A percentile compares a stretch with the other conserved stretches of the same genome.
These are phyloP conservation scores for Colletotrichum kahawae DNA, from an alignment of 2,329 filamentous ascomycete genomes.

Conservation along the genomic window DNA sequence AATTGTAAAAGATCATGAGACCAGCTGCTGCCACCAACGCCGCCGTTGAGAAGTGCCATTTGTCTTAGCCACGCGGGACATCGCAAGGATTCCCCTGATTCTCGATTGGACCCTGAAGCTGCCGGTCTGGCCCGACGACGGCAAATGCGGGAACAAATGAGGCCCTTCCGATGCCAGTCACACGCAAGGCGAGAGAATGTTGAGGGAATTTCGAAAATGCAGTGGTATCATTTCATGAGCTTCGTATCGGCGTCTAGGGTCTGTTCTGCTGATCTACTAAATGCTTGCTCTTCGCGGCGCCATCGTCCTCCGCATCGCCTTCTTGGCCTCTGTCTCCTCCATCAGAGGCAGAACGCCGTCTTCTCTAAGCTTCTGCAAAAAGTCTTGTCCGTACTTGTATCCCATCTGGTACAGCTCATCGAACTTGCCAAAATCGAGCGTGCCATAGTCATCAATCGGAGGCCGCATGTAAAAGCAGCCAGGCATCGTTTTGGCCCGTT, in stretches of 20 bases:
- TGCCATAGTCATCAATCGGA: slow-evolving; percentile 91
- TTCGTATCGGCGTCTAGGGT: neutral
- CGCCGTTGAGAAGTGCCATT: neutral
- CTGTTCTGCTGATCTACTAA: slow-evolving; percentile 36
- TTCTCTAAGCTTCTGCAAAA: slow-evolving; percentile 75
- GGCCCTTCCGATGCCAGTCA: neutral
- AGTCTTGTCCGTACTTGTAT: slow-evolving; percentile 84
- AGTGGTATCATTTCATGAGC: slow-evolving; percentile 3
- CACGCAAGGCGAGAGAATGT: neutral
- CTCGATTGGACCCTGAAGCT: neutral
- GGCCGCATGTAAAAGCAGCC: slow-evolving; percentile 97
- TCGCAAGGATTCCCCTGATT: neutral
- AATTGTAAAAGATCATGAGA: neutral
- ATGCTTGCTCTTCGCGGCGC: slow-evolving; percentile 81
- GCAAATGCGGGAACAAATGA: neutral
- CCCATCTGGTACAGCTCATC: slow-evolving; percentile 95
- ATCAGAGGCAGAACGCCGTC: slow-evolving; percentile 75
- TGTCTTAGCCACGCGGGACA: neutral
- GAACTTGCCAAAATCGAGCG: slow-evolving; percentile 95
- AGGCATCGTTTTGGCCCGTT: slow-evolving; percentile 87
- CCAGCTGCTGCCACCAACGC: neutral
- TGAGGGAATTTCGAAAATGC: neutral
- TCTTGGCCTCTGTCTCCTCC: slow-evolving; percentile 79
- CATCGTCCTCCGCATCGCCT: slow-evolving; percentile 77
- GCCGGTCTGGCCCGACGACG: neutral